Percentiles rank a stretch among this genome's conserved stretches.
phyloP scores from a whole-genome alignment of 495 filamentous ascomycete species.

The Neurospora sp. region DNA sequence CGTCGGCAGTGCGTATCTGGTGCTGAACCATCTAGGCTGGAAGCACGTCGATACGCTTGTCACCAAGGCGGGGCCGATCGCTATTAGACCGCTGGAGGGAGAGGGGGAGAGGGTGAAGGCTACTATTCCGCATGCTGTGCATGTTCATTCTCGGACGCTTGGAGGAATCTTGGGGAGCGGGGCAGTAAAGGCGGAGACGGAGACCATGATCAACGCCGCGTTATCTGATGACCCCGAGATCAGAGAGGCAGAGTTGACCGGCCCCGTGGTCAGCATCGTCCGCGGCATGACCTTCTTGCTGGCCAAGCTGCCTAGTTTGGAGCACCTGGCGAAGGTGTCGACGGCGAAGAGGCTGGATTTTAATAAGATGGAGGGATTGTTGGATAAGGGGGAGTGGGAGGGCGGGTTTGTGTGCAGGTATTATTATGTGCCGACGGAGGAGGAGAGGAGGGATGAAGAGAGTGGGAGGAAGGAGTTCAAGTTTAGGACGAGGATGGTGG shows the following conservation, averaged over 20 bases:
- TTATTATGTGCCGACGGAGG: slow-evolving; percentile 39
- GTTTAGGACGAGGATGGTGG: slow-evolving; percentile 42
- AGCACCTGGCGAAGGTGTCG: slow-evolving; percentile 29
- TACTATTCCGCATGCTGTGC: slow-evolving; percentile 55
- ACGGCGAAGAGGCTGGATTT: slow-evolving; percentile 19
- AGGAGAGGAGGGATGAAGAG: slow-evolving; percentile 6
- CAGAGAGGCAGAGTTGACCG: slow-evolving; percentile 24
- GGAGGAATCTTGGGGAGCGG: slow-evolving; percentile 5
- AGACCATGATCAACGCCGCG: not conserved
- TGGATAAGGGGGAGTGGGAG: slow-evolving; percentile 49
- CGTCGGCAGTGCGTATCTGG: slow-evolving; percentile 55
- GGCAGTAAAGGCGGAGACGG: not conserved
- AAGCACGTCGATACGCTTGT: slow-evolving; percentile 32
- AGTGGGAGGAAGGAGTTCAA: slow-evolving; percentile 9
- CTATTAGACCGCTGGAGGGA: slow-evolving; percentile 8
- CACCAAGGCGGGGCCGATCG: slow-evolving; percentile 52
- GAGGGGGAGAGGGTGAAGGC: slow-evolving; percentile 31
- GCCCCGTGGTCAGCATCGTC: slow-evolving; percentile 52
- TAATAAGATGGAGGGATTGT: slow-evolving; percentile 13
- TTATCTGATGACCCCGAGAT: slow-evolving; percentile 18
- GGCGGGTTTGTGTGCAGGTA: slow-evolving; percentile 43
- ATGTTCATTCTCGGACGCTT: slow-evolving; percentile 41
- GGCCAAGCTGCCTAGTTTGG: slow-evolving; percentile 38
- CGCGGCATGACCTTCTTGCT: slow-evolving; percentile 60
- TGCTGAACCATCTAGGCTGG: slow-evolving; percentile 24